These are phyloP conservation scores for Mychonastes homosphaera DNA, from an alignment of 139 green algal species.

Conservation along the genomic window DNA sequence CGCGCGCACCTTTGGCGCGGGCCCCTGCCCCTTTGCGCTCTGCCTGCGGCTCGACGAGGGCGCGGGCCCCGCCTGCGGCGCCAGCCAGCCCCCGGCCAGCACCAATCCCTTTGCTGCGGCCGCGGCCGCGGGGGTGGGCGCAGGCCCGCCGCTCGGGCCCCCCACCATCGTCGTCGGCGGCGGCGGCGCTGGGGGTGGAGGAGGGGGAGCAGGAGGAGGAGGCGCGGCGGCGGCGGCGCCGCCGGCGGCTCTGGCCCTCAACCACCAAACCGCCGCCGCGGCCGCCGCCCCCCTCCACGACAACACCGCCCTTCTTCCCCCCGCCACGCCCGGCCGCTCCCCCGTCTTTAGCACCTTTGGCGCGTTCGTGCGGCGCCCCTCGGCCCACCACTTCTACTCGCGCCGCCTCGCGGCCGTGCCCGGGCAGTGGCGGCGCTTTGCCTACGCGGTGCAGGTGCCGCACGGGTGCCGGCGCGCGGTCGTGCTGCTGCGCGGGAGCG, in stretches of 20 bases:
- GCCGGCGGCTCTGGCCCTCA: not conserved
- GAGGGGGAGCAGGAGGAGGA: not conserved
- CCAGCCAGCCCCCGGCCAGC: no score
- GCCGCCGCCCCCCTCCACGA: no score
- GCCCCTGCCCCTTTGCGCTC: conserved; percentile 3
- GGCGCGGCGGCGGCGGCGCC: not conserved
- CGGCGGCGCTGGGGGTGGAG: not conserved
- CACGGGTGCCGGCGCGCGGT: conserved; percentile 20
- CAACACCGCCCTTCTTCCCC: conserved; percentile 12
- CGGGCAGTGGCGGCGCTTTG: conserved; percentile 12
- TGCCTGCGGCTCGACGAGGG: conserved; percentile 16
- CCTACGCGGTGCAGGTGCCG: conserved; percentile 14
- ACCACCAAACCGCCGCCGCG: not conserved
- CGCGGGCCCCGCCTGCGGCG: conserved; percentile 3
- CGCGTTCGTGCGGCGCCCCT: conserved; percentile 14
- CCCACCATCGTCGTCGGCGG: no score
- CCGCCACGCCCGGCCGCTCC: not conserved
- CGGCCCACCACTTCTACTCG: conserved; percentile 17
- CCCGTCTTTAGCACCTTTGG: conserved; percentile 16
- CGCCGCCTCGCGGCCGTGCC: not conserved
- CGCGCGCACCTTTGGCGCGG: not conserved
- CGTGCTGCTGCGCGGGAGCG: conserved; percentile 26
- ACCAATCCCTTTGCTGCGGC: no score
- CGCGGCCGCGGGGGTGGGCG: no score
- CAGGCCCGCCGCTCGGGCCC: no score